Conservation (phyloP, 768 basidiomycete species). For the Mycena albidolilacea region DNA sequence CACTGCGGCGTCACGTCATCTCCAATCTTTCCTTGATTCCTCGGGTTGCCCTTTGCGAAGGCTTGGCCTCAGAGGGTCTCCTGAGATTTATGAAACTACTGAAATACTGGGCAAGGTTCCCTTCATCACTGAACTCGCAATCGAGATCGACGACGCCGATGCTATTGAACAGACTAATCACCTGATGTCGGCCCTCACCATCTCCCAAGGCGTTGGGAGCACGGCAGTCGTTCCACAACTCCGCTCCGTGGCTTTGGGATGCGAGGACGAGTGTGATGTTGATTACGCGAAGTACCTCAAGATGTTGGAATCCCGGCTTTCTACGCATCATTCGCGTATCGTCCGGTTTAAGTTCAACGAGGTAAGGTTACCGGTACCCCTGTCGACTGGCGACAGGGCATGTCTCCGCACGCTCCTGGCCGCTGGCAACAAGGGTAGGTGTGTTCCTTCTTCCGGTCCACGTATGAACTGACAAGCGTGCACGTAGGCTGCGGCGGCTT, state of each 20-base stretch:
- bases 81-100: background rate
- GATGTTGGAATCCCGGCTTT: constrained; percentile 4
- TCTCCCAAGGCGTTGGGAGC: background rate
- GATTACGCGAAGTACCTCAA: background rate
- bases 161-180: background rate
- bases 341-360: too few relatives aligned
- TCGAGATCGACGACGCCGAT: background rate
- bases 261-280: background rate
- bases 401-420: too few relatives aligned
- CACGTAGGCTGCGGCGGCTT: too few relatives aligned
- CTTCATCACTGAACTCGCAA: background rate
- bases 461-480: too few relatives aligned
- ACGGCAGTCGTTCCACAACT: background rate
- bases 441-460: too few relatives aligned
- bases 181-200: too few relatives aligned
- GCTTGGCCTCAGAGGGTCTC: background rate
- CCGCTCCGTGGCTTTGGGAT: background rate
- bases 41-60: background rate
- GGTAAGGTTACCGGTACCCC: too few relatives aligned
- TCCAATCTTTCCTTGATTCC: background rate
- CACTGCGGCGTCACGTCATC: background rate
- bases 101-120: background rate
- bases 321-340: too few relatives aligned
- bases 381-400: too few relatives aligned
- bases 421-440: too few relatives aligned